phyloP scores from a whole-genome alignment of 148 eudicot species.

The Dianthus caryophyllus region DNA sequence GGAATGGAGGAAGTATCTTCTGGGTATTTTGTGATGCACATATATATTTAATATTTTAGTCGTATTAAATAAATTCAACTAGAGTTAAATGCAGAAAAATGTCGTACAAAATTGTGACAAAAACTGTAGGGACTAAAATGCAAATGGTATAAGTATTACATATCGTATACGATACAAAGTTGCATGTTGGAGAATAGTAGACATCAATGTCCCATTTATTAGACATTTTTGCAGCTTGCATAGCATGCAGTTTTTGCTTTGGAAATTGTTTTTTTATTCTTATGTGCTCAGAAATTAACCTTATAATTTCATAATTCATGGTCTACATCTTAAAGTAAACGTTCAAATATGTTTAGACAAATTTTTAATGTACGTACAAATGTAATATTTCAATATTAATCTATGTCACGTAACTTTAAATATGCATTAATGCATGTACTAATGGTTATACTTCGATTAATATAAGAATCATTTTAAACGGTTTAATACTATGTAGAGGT shows the following conservation, averaged over 20 bases:
- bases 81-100: not conserved
- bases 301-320: not conserved
- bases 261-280: slow-evolving; percentile 14
- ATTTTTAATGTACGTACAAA: too few relatives aligned
- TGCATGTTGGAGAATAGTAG: slow-evolving; percentile 31
- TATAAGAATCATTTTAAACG: too few relatives aligned
- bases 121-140: slow-evolving; percentile 12
- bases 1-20: too few relatives aligned
- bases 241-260: slow-evolving; percentile 18
- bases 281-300: not conserved
- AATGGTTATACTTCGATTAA: too few relatives aligned
- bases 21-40: too few relatives aligned
- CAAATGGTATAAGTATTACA: slow-evolving; percentile 18
- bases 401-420: too few relatives aligned
- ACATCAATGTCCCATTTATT: slow-evolving; percentile 24
- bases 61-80: not conserved
- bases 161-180: slow-evolving; percentile 20
- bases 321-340: slow-evolving; percentile 13
- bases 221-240: slow-evolving; percentile 3
- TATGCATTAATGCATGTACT: too few relatives aligned
- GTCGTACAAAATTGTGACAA: slow-evolving; percentile 27
- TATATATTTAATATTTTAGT: not conserved
- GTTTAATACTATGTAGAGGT: too few relatives aligned
- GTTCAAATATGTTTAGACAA: slow-evolving; percentile 19
- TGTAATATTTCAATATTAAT: too few relatives aligned